Evolutionary conservation across 2,329 filamentous ascomycete species (phyloP), one percentile per base, ranked within the genome.

Genomic region (Juglanconis sp.): DNA sequence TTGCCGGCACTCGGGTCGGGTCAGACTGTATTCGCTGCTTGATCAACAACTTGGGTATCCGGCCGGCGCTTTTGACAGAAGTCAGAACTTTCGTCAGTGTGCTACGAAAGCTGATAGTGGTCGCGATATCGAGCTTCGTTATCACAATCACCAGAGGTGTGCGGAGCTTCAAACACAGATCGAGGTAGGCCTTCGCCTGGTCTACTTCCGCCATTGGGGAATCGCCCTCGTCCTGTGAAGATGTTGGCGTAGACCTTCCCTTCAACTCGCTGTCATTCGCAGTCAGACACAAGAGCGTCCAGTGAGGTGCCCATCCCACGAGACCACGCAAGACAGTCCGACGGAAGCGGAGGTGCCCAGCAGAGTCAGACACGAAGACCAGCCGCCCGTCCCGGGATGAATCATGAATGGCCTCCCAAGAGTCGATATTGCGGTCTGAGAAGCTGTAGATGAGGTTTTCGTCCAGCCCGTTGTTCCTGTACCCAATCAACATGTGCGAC

Each of bases 241-340:
- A 77, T 17, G 81, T 75, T 34, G 71, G 68, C 48, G 70, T 69
- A 4, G 69, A 66, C 3, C 67, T 66, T 50, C 72, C 68, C 24
- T 59, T 60, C 3, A 36, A n/a, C 11, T 88, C 85, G 10, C 82
- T 79, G 64, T 89, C 89, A 68, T 95, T 90, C 40, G 91, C 92
- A 51, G 92, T 87, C 63, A 98, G 86, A 66, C 96, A 97, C 2
- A 98, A 81, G 30, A 96, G 74, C 1, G 91, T 92, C 88, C 95
- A 99, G 71, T 98, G 92, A 8, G 95, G 95, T 42, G 91, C 90
- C 93, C 95, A 98, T 50, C 93, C 95, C 64, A 99, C 83, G n/a
- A 99, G 79, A 0, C 93, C 92, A 62, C 94, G 86, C 56, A 98
- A 80, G 2, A 92, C 94, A 5, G 94, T 98, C 59, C 95, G 87